A percentile compares a stretch with the other conserved stretches of the same genome.
phyloP scores from a whole-genome alignment of 306 rosid genomes.

The Urtica urens region DNA sequence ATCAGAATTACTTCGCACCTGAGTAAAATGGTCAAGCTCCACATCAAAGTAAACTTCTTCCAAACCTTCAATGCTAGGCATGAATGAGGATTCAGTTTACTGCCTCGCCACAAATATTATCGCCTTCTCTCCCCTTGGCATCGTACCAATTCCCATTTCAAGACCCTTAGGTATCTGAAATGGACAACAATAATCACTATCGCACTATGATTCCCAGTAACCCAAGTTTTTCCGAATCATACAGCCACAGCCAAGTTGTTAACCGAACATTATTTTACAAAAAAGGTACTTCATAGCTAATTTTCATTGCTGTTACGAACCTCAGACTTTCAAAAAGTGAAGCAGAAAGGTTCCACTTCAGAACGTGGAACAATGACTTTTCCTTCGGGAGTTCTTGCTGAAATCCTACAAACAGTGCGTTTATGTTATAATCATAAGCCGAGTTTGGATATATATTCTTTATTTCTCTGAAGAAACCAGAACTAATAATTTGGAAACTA shows the following conservation, averaged over 20 bases:
- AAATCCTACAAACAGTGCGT: slow-evolving; percentile 64
- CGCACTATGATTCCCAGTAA: background rate
- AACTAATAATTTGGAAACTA: background rate
- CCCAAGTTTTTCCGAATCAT: no score
- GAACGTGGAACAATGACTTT: slow-evolving; percentile 50
- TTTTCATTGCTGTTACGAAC: no score
- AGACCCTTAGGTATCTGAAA: slow-evolving; percentile 88
- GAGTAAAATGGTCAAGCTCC: slow-evolving; percentile 84
- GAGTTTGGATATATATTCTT: slow-evolving; percentile 16
- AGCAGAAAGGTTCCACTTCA: slow-evolving; percentile 70
- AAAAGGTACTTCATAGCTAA: no score
- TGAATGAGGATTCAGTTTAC: slow-evolving; percentile 61
- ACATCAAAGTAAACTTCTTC: slow-evolving; percentile 85
- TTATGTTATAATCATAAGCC: no score
- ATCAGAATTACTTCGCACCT: no score
- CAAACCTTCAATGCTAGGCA: slow-evolving; percentile 49
- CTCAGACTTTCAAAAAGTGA: slow-evolving; percentile 90
- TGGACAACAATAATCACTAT: background rate
- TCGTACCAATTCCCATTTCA: slow-evolving; percentile 91
- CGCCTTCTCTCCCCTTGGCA: slow-evolving; percentile 84
- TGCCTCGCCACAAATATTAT: slow-evolving; percentile 55
- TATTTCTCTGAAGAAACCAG: slow-evolving; percentile 9
- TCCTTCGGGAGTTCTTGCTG: slow-evolving; percentile 61
- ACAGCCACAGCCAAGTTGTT: no score
- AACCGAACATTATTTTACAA: background rate